phyloP scores from a whole-genome alignment of 2,329 filamentous ascomycete species.

The Macrophomina phaseolina region DNA sequence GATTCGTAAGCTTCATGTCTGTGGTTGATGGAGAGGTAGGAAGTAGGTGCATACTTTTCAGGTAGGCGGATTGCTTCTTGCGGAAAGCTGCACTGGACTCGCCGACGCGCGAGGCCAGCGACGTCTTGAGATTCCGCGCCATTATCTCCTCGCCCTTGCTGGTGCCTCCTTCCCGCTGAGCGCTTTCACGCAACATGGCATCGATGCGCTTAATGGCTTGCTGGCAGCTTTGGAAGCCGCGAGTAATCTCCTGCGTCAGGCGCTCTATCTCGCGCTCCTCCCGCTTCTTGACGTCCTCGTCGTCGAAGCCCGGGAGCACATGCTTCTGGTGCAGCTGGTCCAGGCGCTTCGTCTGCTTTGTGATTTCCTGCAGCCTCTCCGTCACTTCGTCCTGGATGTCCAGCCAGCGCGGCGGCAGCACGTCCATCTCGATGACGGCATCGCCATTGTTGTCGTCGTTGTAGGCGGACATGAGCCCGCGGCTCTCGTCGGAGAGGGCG shows the following conservation, averaged over 20 bases:
- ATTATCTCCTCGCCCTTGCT: slow-evolving; percentile 89
- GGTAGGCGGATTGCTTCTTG: slow-evolving; percentile 95
- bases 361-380: slow-evolving; percentile 79
- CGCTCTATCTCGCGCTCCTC: slow-evolving; percentile 91
- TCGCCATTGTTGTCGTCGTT: slow-evolving; percentile 85
- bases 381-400: slow-evolving; percentile 94
- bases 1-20: slow-evolving; percentile 29
- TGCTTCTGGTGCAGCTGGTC: slow-evolving; percentile 97
- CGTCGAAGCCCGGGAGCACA: slow-evolving; percentile 93
- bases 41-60: slow-evolving; percentile 74
- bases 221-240: slow-evolving; percentile 88
- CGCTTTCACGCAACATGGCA: slow-evolving; percentile 81
- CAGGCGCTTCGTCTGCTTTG: slow-evolving; percentile 80
- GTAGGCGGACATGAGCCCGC: slow-evolving; percentile 84
- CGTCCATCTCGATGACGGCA: slow-evolving; percentile 96
- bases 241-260: slow-evolving; percentile 88
- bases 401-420: slow-evolving; percentile 92
- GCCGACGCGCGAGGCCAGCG: slow-evolving; percentile 84
- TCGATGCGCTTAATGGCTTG: slow-evolving; percentile 87
- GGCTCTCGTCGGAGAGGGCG: slow-evolving; percentile 65
- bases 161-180: slow-evolving; percentile 69
- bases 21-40: too few relatives aligned
- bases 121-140: slow-evolving; percentile 95
- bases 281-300: slow-evolving; percentile 83
- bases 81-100: slow-evolving; percentile 90